phyloP scores from a whole-genome alignment of 352 stramenopile genomes.

The Bremia lactucae region DNA sequence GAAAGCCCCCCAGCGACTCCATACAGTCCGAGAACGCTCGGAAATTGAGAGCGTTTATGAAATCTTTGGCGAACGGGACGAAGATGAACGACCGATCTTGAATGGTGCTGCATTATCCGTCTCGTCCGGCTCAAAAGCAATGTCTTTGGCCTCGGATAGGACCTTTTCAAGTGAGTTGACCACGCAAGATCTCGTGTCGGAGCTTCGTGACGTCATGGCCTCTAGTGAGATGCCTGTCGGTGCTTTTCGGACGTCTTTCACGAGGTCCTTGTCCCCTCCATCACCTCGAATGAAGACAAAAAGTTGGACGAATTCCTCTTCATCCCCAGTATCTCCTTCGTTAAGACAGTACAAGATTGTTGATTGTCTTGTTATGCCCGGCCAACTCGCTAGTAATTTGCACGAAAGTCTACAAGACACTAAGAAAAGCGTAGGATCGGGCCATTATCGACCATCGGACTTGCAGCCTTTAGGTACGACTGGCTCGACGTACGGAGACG shows the following conservation, averaged over 20 bases:
- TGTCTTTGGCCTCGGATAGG: slow-evolving; percentile 13
- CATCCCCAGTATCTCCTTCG: slow-evolving; percentile 3
- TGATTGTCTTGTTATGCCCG: no score
- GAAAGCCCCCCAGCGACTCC: slow-evolving; percentile 13
- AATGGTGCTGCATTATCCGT: slow-evolving; percentile 8
- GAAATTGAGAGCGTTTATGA: slow-evolving; percentile 48
- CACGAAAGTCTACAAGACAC: slow-evolving; percentile 8
- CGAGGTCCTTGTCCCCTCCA: slow-evolving; percentile 15
- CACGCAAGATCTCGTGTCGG: slow-evolving; percentile 41
- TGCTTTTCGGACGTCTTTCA: slow-evolving; percentile 18
- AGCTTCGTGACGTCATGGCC: slow-evolving; percentile 57
- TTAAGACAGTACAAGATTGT: no score
- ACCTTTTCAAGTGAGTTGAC: slow-evolving; percentile 16
- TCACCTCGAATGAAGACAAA: slow-evolving; percentile 5
- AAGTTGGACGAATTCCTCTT: slow-evolving; percentile 9
- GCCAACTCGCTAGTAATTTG: no score
- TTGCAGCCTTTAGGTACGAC: slow-evolving; percentile 22
- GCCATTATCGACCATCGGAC: slow-evolving; percentile 9
- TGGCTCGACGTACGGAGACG: slow-evolving; percentile 9
- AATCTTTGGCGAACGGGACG: slow-evolving; percentile 26
- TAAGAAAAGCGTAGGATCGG: slow-evolving; percentile 3
- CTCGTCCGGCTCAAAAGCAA: slow-evolving; percentile 4
- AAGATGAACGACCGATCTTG: slow-evolving; percentile 6
- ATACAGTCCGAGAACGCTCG: slow-evolving; percentile 33
- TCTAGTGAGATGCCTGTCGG: slow-evolving; percentile 38